Evolutionary conservation across 1,139 yeast genomes (phyloP), one percentile per base, ranked within the genome.

Genomic region (Debaryomycetaceae sp.): DNA sequence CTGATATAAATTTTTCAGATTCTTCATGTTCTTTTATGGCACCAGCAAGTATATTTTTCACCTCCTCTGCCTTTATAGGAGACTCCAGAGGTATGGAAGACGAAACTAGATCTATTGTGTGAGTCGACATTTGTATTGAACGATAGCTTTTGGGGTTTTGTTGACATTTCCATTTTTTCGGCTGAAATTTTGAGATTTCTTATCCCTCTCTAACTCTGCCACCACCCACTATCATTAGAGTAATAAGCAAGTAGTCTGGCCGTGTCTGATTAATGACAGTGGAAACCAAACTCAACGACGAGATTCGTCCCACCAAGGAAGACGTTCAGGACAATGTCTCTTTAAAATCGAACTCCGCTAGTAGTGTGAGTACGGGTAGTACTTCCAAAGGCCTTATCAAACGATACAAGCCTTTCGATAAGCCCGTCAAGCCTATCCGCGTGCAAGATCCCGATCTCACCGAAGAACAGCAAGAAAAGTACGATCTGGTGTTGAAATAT

Each of bases 381-480:
- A 22, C 46, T 7, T 35, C 43, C 35, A 49, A 42, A 14, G 41
- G 35, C 11, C 62, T 61, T 39, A 59, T 68, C 37, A 70, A 70
- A 50, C 57, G 77, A 46, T 60, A 66, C 41, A 59, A 53, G 2
- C 79, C 79, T 1, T 73, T 74, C 50, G 76, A 70, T 35, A 49
- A 62, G 22, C 79, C 79, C 0, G 51, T 71, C 6, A 62, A 64
- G 45, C 72, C 75, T 4, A 56, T 68, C 20, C 59, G 56, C 42
- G 56, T 62, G 4, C 75, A 75, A 0, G 58, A 41, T 2, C 55
- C 59, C 38, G 63, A 65, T 38, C 57, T 73, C 44, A 55, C 62
- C 9, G 49, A 50, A 11, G 67, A 63, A 17, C 68, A 70, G 48
- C 55, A 58, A 45, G 58, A 48, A 9, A 65, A 65, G 42, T 70